Base-by-base conservation (phyloP, 345 rosid genomes). In the Streptanthus diversifolius region DNA sequence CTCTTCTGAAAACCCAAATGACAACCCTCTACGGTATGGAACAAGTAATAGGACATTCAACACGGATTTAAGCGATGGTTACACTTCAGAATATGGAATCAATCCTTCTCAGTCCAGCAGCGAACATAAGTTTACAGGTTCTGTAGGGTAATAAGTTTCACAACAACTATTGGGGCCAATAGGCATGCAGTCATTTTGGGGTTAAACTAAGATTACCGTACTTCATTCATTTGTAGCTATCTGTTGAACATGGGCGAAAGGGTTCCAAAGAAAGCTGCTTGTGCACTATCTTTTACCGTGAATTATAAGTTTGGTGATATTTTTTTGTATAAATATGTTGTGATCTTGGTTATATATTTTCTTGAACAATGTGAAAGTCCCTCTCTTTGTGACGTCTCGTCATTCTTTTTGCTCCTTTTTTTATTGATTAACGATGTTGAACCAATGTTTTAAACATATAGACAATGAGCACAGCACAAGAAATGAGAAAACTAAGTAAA, bases 81-180 rank as follows among this genome's bases (percentile, higher is more conserved):
- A 76, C 52, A 85, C 90, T 35, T 82, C 90, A 39, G 91, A 86
- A 32, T 86, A 85, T 62, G 88, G 88, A 15, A 76, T 88, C 49
- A 57, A 83, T 33, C 85, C 81, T 60, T 86, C 91, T 24, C 77
- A 78, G 58, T 83, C 91, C 3, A 85, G 91, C 72, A 80, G 84
- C 8, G 86, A 89, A 70, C 67, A 58, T 13, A 32, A 53, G 35
- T 51, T 51, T 30, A 59, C 73, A 59, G 3, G 60, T 18, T 39
- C 56, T 3, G 7, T 47, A 15, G 49, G 30, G 25, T 48, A 19
- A 13, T 19, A 30, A 44, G 40, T 52, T 71, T 29, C 62, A 40
- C 53, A 53, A 8, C 43, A 53, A 8, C 4, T 8, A 19, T 43
- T 21, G 24, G 24, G 14, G 53, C 53, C 25, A 52, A 1, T 51